phyloP scores from a whole-genome alignment of 768 basidiomycete genomes.

The Exsudoporus frostii region DNA sequence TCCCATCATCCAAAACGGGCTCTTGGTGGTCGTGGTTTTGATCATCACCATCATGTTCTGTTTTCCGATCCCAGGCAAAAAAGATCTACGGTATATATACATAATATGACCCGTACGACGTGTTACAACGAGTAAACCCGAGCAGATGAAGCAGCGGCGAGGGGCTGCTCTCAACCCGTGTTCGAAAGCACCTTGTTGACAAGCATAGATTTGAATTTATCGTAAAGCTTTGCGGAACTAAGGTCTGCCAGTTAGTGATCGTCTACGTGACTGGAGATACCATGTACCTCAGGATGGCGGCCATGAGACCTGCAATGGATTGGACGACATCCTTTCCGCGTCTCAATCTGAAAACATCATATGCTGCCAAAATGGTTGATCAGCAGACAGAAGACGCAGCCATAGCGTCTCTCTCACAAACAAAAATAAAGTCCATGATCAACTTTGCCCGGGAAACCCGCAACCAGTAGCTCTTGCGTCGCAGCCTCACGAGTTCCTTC shows the following conservation, averaged over 20 bases:
- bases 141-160: not conserved
- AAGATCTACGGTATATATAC: slow-evolving; percentile 16
- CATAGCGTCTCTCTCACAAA: slow-evolving; percentile 52
- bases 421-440: slow-evolving; percentile 82
- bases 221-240: slow-evolving; percentile 73
- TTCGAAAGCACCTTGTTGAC: slow-evolving; percentile 43
- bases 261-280: not conserved
- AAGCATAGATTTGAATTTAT: slow-evolving; percentile 62
- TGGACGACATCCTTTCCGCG: slow-evolving; percentile 59
- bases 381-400: slow-evolving; percentile 3
- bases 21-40: slow-evolving; percentile 25
- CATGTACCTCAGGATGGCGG: slow-evolving; percentile 71
- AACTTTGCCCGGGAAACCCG: slow-evolving; percentile 68
- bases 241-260: slow-evolving; percentile 2
- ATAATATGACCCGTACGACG: not conserved
- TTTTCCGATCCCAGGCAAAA: not conserved
- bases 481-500: slow-evolving; percentile 64
- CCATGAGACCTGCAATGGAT: slow-evolving; percentile 61
- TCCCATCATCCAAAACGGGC: not conserved
- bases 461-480: slow-evolving; percentile 75
- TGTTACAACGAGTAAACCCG: not conserved
- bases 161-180: slow-evolving; percentile 18
- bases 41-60: not conserved
- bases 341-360: slow-evolving; percentile 71
- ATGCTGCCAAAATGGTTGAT: slow-evolving; percentile 47